Conservation (phyloP, 371 early-diverging fungal genomes). For the Mortierella sp. region DNA sequence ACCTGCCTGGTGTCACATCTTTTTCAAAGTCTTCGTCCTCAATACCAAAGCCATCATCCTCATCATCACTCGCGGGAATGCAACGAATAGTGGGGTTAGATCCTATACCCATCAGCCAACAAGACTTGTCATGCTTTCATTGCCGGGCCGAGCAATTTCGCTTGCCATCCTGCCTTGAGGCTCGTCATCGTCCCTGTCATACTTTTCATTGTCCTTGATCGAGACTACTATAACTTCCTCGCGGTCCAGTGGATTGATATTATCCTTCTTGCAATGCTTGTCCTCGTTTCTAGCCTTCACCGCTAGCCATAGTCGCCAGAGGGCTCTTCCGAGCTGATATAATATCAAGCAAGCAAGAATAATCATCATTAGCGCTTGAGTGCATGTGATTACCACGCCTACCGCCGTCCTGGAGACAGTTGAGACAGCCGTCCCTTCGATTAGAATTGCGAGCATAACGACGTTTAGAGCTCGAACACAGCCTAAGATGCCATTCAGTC, state of each 20-base stretch:
- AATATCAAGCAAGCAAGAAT: constrained; percentile 23
- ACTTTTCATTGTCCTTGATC: constrained; percentile 8
- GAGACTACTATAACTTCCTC: constrained; percentile 24
- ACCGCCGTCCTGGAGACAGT: constrained; percentile 29
- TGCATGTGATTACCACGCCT: constrained; percentile 28
- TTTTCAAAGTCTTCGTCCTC: not conserved
- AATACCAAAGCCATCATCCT: not conserved
- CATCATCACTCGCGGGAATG: constrained; percentile 40
- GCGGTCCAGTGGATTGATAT: not conserved
- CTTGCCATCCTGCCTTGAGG: constrained; percentile 29
- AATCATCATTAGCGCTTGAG: constrained; percentile 40
- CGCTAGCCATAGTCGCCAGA: constrained; percentile 19
- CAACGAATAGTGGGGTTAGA: constrained; percentile 38
- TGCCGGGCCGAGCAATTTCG: constrained; percentile 13
- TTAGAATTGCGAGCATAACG: constrained; percentile 35
- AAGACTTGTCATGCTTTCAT: constrained; percentile 36
- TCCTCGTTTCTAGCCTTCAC: constrained; percentile 9
- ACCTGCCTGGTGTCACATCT: not conserved
- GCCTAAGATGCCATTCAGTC: constrained; percentile 31
- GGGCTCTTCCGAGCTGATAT: constrained; percentile 30
- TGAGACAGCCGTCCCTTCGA: constrained; percentile 26
- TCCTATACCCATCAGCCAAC: constrained; percentile 49
- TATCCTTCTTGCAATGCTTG: constrained; percentile 5
- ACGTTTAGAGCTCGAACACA: constrained; percentile 42
- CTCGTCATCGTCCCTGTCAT: constrained; percentile 11